Evolutionary conservation across 1,284 basidiomycete genomes (phyloP), one percentile per base, ranked within the genome.

Genomic region (Singerocomus inundabilis): DNA sequence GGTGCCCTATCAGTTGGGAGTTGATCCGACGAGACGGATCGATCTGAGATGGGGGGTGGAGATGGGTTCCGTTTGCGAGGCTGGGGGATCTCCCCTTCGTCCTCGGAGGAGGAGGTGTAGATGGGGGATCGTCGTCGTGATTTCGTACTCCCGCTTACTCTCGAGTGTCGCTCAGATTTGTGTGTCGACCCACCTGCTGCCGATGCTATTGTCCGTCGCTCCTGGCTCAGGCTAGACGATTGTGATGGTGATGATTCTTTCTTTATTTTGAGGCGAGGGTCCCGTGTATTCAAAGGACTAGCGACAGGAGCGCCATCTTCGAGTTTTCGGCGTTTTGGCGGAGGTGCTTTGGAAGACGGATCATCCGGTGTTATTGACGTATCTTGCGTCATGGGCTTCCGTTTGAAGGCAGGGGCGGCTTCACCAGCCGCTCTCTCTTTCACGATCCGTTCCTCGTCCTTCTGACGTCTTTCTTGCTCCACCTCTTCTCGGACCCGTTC

Each of bases 91-190:
- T 71, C 70, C 35, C 71, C 67, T 54, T 85, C 82, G 42, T 84
- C 82, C 44, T 82, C 80, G 2, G 82, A 83, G 3, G 82, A 83
- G 3, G 21, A 2, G 4, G 83, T 83, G 57, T 80, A 84, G 46
- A 80, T 74, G 1, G 77, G 78, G 3, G 76, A 76, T 39, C 67
- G 70, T 34, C 76, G 74, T 29, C 75, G 71, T 33, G 54, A 41
- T 48, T 72, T 76, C 15, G 45, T 37, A 11, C 54, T 49, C 5
- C 55, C 55, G 28, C 51, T 68, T 31, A 63, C 53, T 47, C 63
- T 73, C 21, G 69, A 29, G 28, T 51, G 57, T 44, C 61, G 53
- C 28, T 55, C 62, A 43, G 16, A 58, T 55, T 53, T 66, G 49
- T 48, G 57, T 16, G 49, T 59, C 44, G 57, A 66, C 46, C 35